Evolutionary conservation across 495 filamentous ascomycete genomes (phyloP), one percentile per base, ranked within the genome.

Genomic region (Opeltia flavorubescens): DNA sequence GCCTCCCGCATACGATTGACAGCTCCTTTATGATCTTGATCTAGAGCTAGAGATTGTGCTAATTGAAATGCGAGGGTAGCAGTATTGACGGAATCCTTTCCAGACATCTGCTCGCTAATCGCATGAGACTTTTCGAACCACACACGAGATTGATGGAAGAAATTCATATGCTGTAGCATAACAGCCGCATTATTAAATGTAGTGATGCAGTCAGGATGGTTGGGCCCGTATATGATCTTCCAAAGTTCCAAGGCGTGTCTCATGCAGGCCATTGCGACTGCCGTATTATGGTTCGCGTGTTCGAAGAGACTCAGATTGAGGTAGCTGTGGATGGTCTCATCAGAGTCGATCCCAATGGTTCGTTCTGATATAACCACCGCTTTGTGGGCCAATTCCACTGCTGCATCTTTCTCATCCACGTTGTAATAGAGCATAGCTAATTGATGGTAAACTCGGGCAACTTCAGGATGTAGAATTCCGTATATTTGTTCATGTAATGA

Each of bases 401-500:
- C 93, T 4, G 84, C 84, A 9, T 83, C 83, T 69, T 95, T 96
- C 69, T 99, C 91, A 34, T 95, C 91, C 11, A 94, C 77, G 61
- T 89, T 82, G 64, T 86, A 95, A 67, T 94, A 95, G 35, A 96
- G 72, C 74, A 91, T 93, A 5, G 93, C 94, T 25, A 99, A 71
- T 31, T 82, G 84, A 62, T 93, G 85, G 68, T 99, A 99, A 28
- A 94, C 80, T 61, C 89, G 78, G 46, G 89, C 89, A 53, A 96
- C 89, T 65, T 99, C 93, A 9, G 93, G 87, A 61, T 99, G 93
- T 20, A 99, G 73, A 33, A 95, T 88, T 48, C 93, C 93, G 57
- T 99, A 99, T 57, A 99, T 95, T 64, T 99, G 93, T 66, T 99
- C 93, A 57, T 99, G 87, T 26, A 99, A 72, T 39, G 91, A 94